Evolutionary conservation across 495 filamentous ascomycete species (phyloP), one percentile per base, ranked within the genome.

Genomic region (Bathelium albidoporum): DNA sequence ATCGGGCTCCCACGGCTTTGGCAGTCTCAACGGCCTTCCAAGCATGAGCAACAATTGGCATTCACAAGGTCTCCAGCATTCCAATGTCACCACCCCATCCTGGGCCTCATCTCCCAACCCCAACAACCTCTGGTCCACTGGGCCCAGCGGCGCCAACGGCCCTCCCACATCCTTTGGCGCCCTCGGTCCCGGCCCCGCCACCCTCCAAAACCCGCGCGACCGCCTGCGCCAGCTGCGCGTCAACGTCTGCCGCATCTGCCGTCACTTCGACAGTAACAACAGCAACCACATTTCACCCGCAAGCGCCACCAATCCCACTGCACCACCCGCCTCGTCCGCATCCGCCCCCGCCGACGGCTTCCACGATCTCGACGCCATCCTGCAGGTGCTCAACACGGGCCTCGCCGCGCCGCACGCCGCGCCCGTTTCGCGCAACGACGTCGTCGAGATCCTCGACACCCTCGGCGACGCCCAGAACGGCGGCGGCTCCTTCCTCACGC

Each of bases 381-480:
- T 87, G 59, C 77, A 78, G 3, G 86, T 87, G 60, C 79, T 95
- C 14, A 84, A 89, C 32, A 84, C 39, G 84, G 82, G 34, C 75
- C 81, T 26, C 66, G 78, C 0, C 74, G 72, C 43, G 87, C 90
- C n/a, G n/a, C n/a, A n/a, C n/a, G n/a, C 44, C 74, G 49, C 81
- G 1, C 73, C 82, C 0, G 82, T 94, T 63, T 77, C 77, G 2
- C 77, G 88, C 59, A 77, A 83, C 32, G 91, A 96, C 66, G 79
- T 98, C 73, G 79, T 91, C n/a, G 87, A 90, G 58, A 89, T 95
- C 62, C 93, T 89, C 73, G 92, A 97, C 65, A 95, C 92, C 1
- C 87, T 94, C 71, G 94, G 94, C 63, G 95, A 89, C 68, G 70
- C 78, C 0, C 82, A 87, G 58, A 97, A 97, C 66, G 94, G 94